Evolutionary conservation across 805 yeast genomes (phyloP), one percentile per base, ranked within the genome.

Genomic region (Zygoascus flipseniorum): DNA sequence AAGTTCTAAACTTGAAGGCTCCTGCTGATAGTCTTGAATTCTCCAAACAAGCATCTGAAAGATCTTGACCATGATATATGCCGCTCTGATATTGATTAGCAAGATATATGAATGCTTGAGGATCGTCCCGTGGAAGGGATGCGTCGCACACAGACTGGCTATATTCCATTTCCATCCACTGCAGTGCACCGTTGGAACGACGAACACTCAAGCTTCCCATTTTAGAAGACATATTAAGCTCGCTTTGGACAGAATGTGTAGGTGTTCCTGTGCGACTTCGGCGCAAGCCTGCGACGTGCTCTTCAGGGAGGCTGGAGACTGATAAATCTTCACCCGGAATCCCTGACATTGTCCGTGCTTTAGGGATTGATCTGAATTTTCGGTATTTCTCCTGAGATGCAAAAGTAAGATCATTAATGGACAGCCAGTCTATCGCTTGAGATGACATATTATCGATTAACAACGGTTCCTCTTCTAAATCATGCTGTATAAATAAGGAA

Each of bases 351-450:
- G 45, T 20, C 4, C 45, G 20, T 5, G 45, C 3, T 11, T 18
- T 31, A 37, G 13, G 37, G 2, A 32, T 26, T 4, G 39, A 35
- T 35, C 39, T 35, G 19, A 13, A 23, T 5, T 23, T 39, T 14
- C 48, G 19, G 23, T 55, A 43, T 31, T 57, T 56, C 11, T 73
- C 72, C 61, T 83, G 88, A 35, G 73, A 71, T 1, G 81, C 73
- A 57, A 82, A 77, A 1, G 76, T 58, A 43, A 86, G 63, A 48
- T 76, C 77, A 43, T 77, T 74, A 16, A 62, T 63, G 0, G 80
- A 74, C 3, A 79, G 72, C 95, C 93, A 87, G 0, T 82, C 73
- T 4, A 77, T 62, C 0, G 86, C 70, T 0, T 75, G 73, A 8
- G 76, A 67, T 1, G 80, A 72, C 31, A 88, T 63, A 43, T 78